Evolutionary conservation across 352 stramenopile species (phyloP).

Genomic region (Phytophthora foliorum): DNA sequence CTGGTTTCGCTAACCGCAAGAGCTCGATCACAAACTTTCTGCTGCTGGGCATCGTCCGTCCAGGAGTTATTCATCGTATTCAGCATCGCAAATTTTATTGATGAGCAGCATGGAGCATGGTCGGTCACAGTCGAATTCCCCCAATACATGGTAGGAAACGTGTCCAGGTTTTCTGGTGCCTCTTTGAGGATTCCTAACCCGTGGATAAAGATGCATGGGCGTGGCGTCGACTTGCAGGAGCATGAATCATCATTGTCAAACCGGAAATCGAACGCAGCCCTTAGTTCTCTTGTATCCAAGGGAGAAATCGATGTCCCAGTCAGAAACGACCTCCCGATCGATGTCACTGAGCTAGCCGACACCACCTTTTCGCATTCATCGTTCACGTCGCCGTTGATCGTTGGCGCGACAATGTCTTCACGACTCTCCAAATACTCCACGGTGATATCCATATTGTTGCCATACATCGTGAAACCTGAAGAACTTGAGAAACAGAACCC

Average conservation of each 20-base stretch:
- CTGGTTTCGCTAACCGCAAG: constrained; percentile 32
- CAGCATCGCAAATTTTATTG: constrained; percentile 40
- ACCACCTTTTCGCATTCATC: constrained; percentile 21
- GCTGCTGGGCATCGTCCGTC: constrained; percentile 40
- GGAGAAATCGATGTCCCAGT: constrained; percentile 18
- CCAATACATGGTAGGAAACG: constrained; percentile 38
- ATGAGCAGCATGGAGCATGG: constrained; percentile 49
- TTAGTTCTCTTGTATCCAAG: constrained; percentile 4
- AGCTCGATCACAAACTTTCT: constrained; percentile 43
- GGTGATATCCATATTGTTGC: constrained; percentile 30
- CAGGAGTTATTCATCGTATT: constrained; percentile 48
- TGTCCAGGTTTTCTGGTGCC: constrained; percentile 18
- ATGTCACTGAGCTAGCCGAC: constrained; percentile 14
- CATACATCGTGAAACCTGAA: constrained; percentile 24
- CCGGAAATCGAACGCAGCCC: constrained; percentile 20
- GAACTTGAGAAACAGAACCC: constrained; percentile 29
- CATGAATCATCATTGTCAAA: constrained; percentile 3
- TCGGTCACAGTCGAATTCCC: constrained; percentile 34
- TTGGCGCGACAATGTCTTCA: constrained; percentile 19
- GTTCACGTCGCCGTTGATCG: not conserved
- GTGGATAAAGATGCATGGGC: constrained; percentile 37
- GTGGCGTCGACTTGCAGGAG: constrained; percentile 26
- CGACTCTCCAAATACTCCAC: constrained; percentile 24
- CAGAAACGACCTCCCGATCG: constrained; percentile 23
- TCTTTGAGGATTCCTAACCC: constrained; percentile 29